These are phyloP conservation scores for Cordyceps javanica DNA, from an alignment of 2,329 filamentous ascomycete genomes.

Conservation along the genomic window DNA sequence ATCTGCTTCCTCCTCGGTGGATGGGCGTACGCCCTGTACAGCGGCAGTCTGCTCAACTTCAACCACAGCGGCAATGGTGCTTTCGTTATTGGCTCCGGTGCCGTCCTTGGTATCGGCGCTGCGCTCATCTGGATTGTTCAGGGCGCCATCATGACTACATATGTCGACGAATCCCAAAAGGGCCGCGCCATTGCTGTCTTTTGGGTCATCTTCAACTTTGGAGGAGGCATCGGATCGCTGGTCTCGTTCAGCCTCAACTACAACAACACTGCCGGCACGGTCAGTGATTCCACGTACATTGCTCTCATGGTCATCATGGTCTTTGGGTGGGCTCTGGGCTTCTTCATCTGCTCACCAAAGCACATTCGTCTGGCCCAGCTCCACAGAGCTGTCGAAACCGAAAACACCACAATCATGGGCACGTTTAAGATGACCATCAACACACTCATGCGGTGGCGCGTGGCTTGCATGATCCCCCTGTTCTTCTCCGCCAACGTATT, in stretches of 20 bases:
- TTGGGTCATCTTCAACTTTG: slow-evolving; percentile 42
- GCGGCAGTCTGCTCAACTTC: slow-evolving; percentile 37
- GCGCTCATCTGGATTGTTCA: slow-evolving; percentile 41
- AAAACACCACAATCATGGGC: slow-evolving; percentile 32
- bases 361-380: slow-evolving; percentile 34
- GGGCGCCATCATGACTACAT: slow-evolving; percentile 43
- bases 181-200: slow-evolving; percentile 37
- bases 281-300: slow-evolving; percentile 44
- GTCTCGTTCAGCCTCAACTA: slow-evolving; percentile 39
- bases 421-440: slow-evolving; percentile 30
- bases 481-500: slow-evolving; percentile 52
- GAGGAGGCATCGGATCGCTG: slow-evolving; percentile 37
- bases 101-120: slow-evolving; percentile 38
- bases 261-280: slow-evolving; percentile 33
- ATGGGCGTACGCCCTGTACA: slow-evolving; percentile 40
- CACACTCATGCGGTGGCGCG: slow-evolving; percentile 37
- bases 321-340: slow-evolving; percentile 40
- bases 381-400: slow-evolving; percentile 29
- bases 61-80: slow-evolving; percentile 33
- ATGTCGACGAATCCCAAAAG: slow-evolving; percentile 35
- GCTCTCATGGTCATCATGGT: slow-evolving; percentile 43
- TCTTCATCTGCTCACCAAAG: slow-evolving; percentile 42
- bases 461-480: slow-evolving; percentile 43
- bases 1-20: slow-evolving; percentile 37
- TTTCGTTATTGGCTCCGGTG: slow-evolving; percentile 39